Evolutionary conservation across 1,284 basidiomycete genomes (phyloP), one percentile per base, ranked within the genome.

Genomic region (Trametes versicolor): DNA sequence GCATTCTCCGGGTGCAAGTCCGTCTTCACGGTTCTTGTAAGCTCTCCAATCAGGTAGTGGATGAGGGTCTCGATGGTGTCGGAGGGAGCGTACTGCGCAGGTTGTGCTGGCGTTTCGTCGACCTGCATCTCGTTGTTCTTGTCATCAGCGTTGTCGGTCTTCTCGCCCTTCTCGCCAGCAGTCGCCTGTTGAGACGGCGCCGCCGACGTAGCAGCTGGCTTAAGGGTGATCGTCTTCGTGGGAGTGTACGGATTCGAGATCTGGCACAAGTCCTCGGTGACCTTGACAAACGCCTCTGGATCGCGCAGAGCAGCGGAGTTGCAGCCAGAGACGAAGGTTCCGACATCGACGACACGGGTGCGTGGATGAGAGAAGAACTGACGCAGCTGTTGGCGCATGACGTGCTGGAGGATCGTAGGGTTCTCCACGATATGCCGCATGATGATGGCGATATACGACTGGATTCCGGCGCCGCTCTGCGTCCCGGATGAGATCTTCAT

Each of bases 381-480:
- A 72, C 87, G 90, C 71, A 99, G 85, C 71, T 96, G 93, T 66
- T 93, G 89, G 27, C 87, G 85, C 89, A 99, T 97, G 66, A 94
- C 85, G 7, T 83, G 81, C 60, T 88, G 85, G 36, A 99, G 77
- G 1, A 86, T 87, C 7, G 79, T 74, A 5, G 83, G 74, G 69
- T 96, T 93, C 78, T 99, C 98, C 58, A 97, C 87, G 59, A 95
- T 81, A 76, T 99, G 97, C 3, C 98, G 92, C 21, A 98, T 82
- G 63, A 99, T 92, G 73, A 94, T 93, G 23, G 92, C 89, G 53
- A 96, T 87, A 75, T 96, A 94, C 0, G 93, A 89, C 63, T 96
- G 94, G 69, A 91, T 93, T 32, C 92, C 89, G 45, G 83, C 76
- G 0, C 89, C 85, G 19, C 74, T 76, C 19, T 75, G 71, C 15